These are phyloP conservation scores for Leccinum subrobustum DNA, from an alignment of 1,284 basidiomycete genomes.

Conservation along the genomic window DNA sequence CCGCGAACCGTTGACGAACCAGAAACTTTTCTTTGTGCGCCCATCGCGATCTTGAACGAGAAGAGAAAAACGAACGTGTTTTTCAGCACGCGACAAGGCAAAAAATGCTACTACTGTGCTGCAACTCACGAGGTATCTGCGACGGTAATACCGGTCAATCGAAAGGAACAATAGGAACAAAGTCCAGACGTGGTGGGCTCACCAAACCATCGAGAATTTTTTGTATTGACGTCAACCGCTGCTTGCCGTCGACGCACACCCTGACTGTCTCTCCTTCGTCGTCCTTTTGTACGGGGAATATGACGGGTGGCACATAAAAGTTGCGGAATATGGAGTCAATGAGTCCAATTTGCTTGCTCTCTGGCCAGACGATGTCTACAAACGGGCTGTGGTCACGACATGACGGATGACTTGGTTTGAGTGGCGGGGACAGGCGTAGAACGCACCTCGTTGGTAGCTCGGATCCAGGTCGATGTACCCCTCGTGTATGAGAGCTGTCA, in stretches of 20 bases:
- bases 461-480: too few species aligned
- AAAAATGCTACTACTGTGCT: neutral
- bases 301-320: too few species aligned
- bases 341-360: too few species aligned
- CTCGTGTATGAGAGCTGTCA: too few species aligned
- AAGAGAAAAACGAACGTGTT: neutral
- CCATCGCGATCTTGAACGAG: constrained; percentile 42
- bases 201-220: constrained; percentile 71
- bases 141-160: constrained; percentile 4
- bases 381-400: too few species aligned
- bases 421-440: too few species aligned
- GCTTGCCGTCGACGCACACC: constrained; percentile 76
- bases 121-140: constrained; percentile 51
- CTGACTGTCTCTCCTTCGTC: constrained; percentile 29
- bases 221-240: constrained; percentile 70
- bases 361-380: too few species aligned
- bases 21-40: constrained; percentile 55
- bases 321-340: too few species aligned
- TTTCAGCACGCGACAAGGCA: constrained; percentile 1
- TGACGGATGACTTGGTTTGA: too few species aligned
- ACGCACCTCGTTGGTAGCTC: too few species aligned
- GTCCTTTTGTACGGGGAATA: too few species aligned
- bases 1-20: constrained; percentile 53
- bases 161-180: neutral
- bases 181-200: constrained; percentile 19